These are phyloP conservation scores for Ustilago nuda DNA, from an alignment of 1,284 basidiomycete species.

Conservation along the genomic window DNA sequence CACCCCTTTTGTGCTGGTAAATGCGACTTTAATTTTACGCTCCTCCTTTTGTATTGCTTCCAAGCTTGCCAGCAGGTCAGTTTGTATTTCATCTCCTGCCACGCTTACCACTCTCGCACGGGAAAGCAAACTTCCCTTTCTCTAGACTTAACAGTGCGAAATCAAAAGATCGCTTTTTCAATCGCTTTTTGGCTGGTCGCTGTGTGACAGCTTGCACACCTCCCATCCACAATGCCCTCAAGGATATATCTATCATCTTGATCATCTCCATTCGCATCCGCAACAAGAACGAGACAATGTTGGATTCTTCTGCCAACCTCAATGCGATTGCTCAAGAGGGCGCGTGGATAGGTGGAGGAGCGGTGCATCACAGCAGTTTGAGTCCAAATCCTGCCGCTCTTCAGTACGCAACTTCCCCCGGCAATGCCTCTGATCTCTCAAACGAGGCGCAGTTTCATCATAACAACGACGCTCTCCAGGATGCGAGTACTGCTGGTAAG, in stretches of 20 bases:
- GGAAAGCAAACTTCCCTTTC: too few relatives aligned
- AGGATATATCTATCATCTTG: too few relatives aligned
- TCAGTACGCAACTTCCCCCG: constrained; percentile 46
- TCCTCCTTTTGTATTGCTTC: neutral
- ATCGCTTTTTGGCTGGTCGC: too few relatives aligned
- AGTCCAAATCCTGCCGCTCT: constrained; percentile 16
- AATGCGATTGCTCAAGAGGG: constrained; percentile 31
- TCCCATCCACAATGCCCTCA: too few relatives aligned
- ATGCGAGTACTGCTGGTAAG: constrained; percentile 32
- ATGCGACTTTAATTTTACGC: neutral
- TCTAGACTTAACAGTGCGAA: too few relatives aligned
- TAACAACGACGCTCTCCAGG: constrained; percentile 34
- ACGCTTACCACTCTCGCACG: too few relatives aligned
- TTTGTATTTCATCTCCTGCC: neutral
- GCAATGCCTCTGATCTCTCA: constrained; percentile 47
- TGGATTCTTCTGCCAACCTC: constrained; percentile 25
- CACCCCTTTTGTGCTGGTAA: neutral
- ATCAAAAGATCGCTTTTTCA: too few relatives aligned
- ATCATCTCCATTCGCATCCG: neutral
- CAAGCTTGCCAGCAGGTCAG: constrained; percentile 1
- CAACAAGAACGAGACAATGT: constrained; percentile 4
- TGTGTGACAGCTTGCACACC: too few relatives aligned
- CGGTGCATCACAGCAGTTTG: constrained; percentile 12
- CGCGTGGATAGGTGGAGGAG: constrained; percentile 36
- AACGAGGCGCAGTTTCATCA: constrained; percentile 50